Conservation (phyloP, 257 asterid genomes). For the Dorcoceras hygrometricum region DNA sequence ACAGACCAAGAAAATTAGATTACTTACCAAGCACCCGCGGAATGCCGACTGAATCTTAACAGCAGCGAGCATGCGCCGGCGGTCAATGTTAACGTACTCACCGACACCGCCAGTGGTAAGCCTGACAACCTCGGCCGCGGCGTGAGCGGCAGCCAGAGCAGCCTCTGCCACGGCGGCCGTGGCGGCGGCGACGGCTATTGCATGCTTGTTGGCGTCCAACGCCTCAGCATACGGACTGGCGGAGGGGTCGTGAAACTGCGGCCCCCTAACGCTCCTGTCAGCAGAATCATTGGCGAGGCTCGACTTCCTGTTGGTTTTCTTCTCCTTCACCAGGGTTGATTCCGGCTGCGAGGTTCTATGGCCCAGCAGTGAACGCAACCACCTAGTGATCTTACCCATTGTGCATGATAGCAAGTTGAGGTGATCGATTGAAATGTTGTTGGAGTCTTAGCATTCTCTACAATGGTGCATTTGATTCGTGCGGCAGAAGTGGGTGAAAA, state of each 20-base stretch:
- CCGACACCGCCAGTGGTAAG: neutral
- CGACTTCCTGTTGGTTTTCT: slow-evolving; percentile 31
- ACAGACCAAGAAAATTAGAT: neutral
- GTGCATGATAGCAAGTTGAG: slow-evolving; percentile 34
- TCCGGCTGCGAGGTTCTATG: slow-evolving; percentile 39
- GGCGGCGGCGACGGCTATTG: neutral
- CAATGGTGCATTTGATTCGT: slow-evolving; percentile 19
- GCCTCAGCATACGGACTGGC: slow-evolving; percentile 22
- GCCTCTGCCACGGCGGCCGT: neutral
- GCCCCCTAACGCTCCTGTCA: slow-evolving; percentile 1
- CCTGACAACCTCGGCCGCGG: neutral
- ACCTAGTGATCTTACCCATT: slow-evolving; percentile 66
- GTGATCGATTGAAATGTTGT: neutral
- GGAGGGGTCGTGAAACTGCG: slow-evolving; percentile 27
- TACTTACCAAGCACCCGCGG: neutral
- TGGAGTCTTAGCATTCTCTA: slow-evolving; percentile 10
- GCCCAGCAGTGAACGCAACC: slow-evolving; percentile 61
- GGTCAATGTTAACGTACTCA: neutral
- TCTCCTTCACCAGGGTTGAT: slow-evolving; percentile 18
- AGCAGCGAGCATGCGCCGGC: neutral
- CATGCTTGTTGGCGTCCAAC: neutral
- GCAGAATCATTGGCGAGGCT: slow-evolving; percentile 28
- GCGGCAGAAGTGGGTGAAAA: slow-evolving; percentile 7
- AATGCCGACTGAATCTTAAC: neutral
- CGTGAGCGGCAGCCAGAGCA: neutral